Conservation (phyloP, 2,329 filamentous ascomycete genomes). For the Hymenoscyphus albidus region DNA sequence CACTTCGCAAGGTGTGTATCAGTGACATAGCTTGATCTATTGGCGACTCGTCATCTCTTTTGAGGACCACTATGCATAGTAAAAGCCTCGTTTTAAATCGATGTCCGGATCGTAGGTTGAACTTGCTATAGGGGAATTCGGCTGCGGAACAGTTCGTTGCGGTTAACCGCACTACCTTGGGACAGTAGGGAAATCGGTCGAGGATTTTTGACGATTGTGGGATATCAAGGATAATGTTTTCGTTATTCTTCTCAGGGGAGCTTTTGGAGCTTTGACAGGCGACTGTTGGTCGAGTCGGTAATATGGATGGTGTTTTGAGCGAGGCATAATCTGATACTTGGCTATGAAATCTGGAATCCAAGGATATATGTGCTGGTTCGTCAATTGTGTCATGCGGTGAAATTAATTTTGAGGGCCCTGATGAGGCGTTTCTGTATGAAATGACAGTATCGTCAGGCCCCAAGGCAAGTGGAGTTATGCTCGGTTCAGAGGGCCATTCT, state of each 20-base stretch:
- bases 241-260: neutral
- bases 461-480: neutral
- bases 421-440: neutral
- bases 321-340: neutral
- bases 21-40: neutral
- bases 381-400: neutral
- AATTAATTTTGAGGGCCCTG: neutral
- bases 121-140: neutral
- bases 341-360: neutral
- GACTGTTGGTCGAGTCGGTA: neutral
- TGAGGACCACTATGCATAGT: neutral
- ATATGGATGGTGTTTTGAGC: neutral
- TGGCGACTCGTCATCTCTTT: neutral
- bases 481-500: neutral
- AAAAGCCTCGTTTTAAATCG: neutral
- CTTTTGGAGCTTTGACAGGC: neutral
- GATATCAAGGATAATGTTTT: neutral
- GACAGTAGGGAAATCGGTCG: neutral
- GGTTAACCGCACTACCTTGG: neutral
- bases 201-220: neutral
- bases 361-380: neutral
- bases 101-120: neutral
- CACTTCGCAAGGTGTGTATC: neutral
- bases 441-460: neutral
- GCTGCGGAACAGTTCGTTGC: neutral